phyloP scores from a whole-genome alignment of 176 grass and related monocot species.

The Musa beccarii region DNA sequence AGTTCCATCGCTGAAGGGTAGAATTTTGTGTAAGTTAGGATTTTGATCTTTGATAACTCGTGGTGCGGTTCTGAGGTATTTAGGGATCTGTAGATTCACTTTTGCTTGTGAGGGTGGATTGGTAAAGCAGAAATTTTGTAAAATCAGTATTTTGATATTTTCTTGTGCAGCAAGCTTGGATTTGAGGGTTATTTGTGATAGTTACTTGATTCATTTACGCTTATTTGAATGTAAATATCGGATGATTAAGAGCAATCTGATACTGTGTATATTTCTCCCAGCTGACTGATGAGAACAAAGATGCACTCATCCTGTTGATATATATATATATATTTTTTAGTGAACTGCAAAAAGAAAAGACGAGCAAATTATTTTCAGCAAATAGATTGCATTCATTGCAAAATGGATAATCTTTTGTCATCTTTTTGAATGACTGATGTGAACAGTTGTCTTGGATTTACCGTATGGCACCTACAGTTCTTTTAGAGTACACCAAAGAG shows the following conservation, averaged over 20 bases:
- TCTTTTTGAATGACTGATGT: neutral
- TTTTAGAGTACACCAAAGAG: constrained; percentile 49
- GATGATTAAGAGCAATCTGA: neutral
- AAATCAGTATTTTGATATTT: neutral
- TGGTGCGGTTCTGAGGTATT: no score
- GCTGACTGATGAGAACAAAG: neutral
- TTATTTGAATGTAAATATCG: neutral
- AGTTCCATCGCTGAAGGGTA: neutral
- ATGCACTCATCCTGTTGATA: neutral
- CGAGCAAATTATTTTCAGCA: neutral
- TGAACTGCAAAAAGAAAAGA: neutral
- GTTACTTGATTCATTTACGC: neutral
- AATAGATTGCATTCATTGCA: neutral
- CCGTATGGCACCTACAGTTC: constrained; percentile 55
- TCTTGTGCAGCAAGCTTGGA: neutral
- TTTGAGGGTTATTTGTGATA: neutral
- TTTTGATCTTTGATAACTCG: neutral
- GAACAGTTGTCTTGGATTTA: constrained; percentile 18
- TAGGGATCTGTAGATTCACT: no score
- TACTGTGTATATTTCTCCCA: neutral
- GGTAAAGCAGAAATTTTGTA: no score
- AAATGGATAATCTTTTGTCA: neutral
- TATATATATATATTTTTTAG: no score
- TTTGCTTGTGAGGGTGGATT: no score
- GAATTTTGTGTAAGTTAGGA: neutral